phyloP scores from a whole-genome alignment of 2,329 filamentous ascomycete genomes.

The Davidsoniella australis region DNA sequence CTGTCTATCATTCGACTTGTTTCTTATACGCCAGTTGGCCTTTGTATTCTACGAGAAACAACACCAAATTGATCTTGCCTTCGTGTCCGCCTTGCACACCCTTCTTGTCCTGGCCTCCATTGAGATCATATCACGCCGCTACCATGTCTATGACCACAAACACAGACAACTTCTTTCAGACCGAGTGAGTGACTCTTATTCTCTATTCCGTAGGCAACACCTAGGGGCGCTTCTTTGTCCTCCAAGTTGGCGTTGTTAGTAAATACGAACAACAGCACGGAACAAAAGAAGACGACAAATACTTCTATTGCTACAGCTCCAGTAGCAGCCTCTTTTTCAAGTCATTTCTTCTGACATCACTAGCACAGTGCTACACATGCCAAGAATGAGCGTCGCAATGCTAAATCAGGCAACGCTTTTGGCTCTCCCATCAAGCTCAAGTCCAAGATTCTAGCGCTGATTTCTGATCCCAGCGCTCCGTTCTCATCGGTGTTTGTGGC shows the following conservation, averaged over 20 bases:
- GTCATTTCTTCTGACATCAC: background rate
- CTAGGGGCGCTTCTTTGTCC: background rate
- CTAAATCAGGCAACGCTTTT: slow-evolving; percentile 58
- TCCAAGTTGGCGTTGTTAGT: background rate
- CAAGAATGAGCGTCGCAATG: slow-evolving; percentile 42
- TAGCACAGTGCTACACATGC: slow-evolving; percentile 30
- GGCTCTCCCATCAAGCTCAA: slow-evolving; percentile 65
- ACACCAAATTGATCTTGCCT: too few species aligned
- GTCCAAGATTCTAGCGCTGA: slow-evolving; percentile 70
- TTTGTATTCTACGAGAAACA: too few species aligned
- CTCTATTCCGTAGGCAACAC: background rate
- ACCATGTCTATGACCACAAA: slow-evolving; percentile 35
- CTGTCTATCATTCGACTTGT: too few species aligned
- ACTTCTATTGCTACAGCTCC: too few species aligned
- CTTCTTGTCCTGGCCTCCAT: too few species aligned
- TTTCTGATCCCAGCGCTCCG: slow-evolving; percentile 46
- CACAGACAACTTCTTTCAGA: slow-evolving; percentile 79
- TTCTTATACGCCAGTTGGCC: too few species aligned
- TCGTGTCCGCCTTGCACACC: too few species aligned
- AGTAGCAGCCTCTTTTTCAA: background rate
- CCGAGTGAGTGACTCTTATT: slow-evolving; percentile 45
- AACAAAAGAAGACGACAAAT: background rate
- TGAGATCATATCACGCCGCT: background rate
- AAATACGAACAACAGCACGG: background rate
- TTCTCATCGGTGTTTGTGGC: slow-evolving; percentile 54